phyloP scores from a whole-genome alignment of 305 asterid species.

The Withania somnifera region DNA sequence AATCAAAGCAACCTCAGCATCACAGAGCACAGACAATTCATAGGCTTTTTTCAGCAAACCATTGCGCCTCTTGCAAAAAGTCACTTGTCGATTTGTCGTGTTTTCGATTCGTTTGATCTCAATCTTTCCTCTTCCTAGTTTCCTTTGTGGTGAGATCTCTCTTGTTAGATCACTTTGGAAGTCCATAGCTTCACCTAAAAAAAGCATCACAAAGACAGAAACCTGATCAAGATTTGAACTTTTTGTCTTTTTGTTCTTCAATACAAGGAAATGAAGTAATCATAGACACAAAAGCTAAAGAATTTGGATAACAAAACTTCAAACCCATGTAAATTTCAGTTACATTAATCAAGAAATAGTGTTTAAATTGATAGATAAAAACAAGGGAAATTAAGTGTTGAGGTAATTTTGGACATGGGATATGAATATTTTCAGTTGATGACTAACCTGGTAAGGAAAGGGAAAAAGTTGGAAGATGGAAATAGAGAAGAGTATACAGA shows the following conservation, averaged over 20 bases:
- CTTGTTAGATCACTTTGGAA: slow-evolving; percentile 46
- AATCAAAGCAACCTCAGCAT: slow-evolving; percentile 77
- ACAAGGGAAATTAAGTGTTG: background rate
- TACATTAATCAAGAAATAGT: background rate
- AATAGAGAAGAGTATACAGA: slow-evolving; percentile 6
- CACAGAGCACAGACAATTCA: slow-evolving; percentile 78
- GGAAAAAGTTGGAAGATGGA: background rate
- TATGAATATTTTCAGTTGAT: background rate
- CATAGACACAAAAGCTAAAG: background rate
- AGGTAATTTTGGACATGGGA: background rate
- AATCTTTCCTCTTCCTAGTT: slow-evolving; percentile 64
- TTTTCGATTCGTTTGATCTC: slow-evolving; percentile 88
- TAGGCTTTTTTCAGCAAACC: slow-evolving; percentile 79
- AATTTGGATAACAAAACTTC: background rate
- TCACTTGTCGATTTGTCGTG: slow-evolving; percentile 86
- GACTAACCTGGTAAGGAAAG: slow-evolving; percentile 24
- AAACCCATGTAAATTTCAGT: background rate
- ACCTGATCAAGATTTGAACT: background rate
- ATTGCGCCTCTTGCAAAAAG: slow-evolving; percentile 80
- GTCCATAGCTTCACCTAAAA: slow-evolving; percentile 37
- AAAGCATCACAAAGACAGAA: background rate
- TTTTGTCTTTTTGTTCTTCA: background rate
- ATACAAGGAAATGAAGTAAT: background rate
- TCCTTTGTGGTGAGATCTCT: slow-evolving; percentile 57
- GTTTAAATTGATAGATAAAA: background rate